Conservation (phyloP, 371 early-diverging fungal genomes). For the Actinomortierella ambigua region DNA sequence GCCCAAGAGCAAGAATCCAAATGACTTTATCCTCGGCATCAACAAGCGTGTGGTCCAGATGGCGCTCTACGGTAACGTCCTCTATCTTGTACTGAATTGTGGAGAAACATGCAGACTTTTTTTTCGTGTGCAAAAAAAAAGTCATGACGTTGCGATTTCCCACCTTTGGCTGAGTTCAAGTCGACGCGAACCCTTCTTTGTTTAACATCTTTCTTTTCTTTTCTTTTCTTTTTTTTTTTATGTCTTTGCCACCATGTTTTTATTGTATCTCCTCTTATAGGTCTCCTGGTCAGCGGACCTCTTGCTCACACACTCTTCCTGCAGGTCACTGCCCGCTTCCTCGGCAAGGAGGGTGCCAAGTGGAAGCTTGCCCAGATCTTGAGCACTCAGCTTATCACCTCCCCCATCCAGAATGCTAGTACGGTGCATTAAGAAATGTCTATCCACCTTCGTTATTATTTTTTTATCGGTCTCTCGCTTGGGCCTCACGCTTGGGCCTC, state of each 20-base stretch:
- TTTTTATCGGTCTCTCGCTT: neutral
- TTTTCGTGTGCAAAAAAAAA: neutral
- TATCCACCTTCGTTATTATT: neutral
- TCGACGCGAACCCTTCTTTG: no score
- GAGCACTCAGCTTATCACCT: conserved; percentile 71
- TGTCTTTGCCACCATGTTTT: neutral
- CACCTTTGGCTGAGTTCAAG: no score
- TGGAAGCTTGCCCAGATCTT: conserved; percentile 68
- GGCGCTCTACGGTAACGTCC: conserved; percentile 75
- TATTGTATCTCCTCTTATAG: conserved; percentile 14
- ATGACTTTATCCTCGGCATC: conserved; percentile 47
- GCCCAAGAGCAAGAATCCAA: conserved; percentile 46
- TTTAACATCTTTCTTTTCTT: conserved; percentile 9
- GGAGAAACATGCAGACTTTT: neutral
- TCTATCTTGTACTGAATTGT: neutral
- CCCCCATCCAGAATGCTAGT: conserved; percentile 85
- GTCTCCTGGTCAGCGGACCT: conserved; percentile 73
- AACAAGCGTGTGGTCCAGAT: conserved; percentile 79
- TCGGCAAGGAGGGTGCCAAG: conserved; percentile 60
- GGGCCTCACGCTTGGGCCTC: no score
- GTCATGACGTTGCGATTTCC: no score
- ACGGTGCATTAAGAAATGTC: no score
- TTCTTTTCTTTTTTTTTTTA: neutral
- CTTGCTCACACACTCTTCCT: conserved; percentile 75
- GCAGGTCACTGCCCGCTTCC: conserved; percentile 65